phyloP scores from a whole-genome alignment of 352 stramenopile species.

The Pythium biforme region DNA sequence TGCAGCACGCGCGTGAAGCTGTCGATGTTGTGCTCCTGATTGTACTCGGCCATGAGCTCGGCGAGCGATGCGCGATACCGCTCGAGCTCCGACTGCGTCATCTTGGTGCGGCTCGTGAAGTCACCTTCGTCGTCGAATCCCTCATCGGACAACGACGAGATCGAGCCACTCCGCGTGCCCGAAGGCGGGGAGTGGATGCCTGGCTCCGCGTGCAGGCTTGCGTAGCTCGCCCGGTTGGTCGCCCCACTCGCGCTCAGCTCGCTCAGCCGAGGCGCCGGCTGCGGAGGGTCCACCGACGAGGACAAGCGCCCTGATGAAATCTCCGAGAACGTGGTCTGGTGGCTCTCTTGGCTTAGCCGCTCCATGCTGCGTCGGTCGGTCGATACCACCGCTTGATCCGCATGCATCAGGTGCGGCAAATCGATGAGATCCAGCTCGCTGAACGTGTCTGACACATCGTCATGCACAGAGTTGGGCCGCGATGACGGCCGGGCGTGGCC shows the following conservation, averaged over 20 bases:
- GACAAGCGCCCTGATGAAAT: slow-evolving; percentile 16
- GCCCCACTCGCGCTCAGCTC: not conserved
- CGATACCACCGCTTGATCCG: slow-evolving; percentile 35
- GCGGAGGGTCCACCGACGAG: not conserved
- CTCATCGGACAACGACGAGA: slow-evolving; percentile 30
- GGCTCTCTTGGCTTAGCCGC: slow-evolving; percentile 29
- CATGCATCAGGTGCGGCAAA: slow-evolving; percentile 70
- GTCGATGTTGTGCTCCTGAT: slow-evolving; percentile 13
- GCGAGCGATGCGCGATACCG: slow-evolving; percentile 50
- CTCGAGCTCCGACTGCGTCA: slow-evolving; percentile 35
- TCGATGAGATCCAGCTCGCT: slow-evolving; percentile 74
- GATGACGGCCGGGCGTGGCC: slow-evolving; percentile 19
- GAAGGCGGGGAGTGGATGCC: slow-evolving; percentile 16
- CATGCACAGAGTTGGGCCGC: slow-evolving; percentile 49
- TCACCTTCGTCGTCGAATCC: slow-evolving; percentile 17
- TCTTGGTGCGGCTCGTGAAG: slow-evolving; percentile 26
- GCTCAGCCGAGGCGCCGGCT: not conserved
- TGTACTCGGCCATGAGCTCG: slow-evolving; percentile 67
- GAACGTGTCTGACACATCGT: slow-evolving; percentile 66
- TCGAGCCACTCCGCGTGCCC: slow-evolving; percentile 3
- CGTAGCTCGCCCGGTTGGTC: slow-evolving; percentile 12
- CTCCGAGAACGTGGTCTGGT: slow-evolving; percentile 22
- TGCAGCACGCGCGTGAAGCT: slow-evolving; percentile 4
- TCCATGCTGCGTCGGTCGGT: slow-evolving; percentile 16
- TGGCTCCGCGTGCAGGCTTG: slow-evolving; percentile 18